phyloP scores from a whole-genome alignment of 495 filamentous ascomycete genomes.

The Penicillium lagena region DNA sequence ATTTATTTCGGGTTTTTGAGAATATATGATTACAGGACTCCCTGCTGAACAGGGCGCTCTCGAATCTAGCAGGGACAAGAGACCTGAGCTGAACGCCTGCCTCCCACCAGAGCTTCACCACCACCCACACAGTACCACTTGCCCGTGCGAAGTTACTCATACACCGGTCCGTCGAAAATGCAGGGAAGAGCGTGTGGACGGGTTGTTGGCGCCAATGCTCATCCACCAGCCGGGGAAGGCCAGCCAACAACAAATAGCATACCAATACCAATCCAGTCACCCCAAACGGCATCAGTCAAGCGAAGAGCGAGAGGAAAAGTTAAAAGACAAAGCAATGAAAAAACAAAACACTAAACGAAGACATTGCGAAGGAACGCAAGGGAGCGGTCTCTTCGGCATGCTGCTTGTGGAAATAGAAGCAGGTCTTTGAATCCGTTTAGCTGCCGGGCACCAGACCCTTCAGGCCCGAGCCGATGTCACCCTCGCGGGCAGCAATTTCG shows the following conservation, averaged over 20 bases:
- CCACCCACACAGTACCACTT: not conserved
- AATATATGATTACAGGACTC: constrained; percentile 25
- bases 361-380: constrained; percentile 12
- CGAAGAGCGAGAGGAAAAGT: constrained; percentile 8
- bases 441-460: constrained; percentile 73
- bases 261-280: constrained; percentile 18
- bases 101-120: not conserved
- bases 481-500: constrained; percentile 97
- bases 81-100: not conserved
- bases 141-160: not conserved
- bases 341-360: constrained; percentile 19
- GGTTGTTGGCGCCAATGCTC: not conserved
- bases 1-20: constrained; percentile 16
- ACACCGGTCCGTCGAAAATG: not conserved
- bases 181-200: not conserved
- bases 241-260: not conserved
- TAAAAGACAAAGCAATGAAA: constrained; percentile 14
- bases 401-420: constrained; percentile 26
- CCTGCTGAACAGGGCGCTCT: constrained; percentile 5
- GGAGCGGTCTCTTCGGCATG: constrained; percentile 21
- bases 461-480: constrained; percentile 78
- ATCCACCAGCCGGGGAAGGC: not conserved
- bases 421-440: constrained; percentile 20
- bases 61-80: constrained; percentile 1
- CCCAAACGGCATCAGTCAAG: constrained; percentile 14